Percentiles rank a stretch among this genome's conserved stretches.
phyloP scores from a whole-genome alignment of 1,284 basidiomycete species.

The Grifola frondosa region DNA sequence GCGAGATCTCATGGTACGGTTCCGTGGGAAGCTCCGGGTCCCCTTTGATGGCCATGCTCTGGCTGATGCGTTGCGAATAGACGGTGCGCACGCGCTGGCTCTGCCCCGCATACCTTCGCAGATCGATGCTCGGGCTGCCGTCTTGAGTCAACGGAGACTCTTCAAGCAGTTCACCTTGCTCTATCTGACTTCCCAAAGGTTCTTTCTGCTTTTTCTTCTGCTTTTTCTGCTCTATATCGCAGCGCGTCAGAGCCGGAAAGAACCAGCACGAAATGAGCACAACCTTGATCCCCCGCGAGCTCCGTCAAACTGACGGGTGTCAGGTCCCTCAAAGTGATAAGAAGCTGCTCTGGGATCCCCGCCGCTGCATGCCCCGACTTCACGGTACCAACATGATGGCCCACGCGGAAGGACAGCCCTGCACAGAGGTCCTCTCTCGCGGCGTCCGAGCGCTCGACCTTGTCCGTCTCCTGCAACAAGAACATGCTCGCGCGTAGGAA shows the following conservation, averaged over 20 bases:
- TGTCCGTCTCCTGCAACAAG: not conserved
- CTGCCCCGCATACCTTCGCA: too few relatives aligned
- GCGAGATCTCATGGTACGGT: constrained; percentile 7
- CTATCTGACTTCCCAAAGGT: too few relatives aligned
- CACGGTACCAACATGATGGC: constrained; percentile 1
- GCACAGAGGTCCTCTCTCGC: not conserved
- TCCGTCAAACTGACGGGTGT: constrained; percentile 4
- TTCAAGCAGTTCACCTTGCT: too few relatives aligned
- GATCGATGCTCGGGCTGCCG: too few relatives aligned
- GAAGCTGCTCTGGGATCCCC: not conserved
- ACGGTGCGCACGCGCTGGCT: constrained; percentile 8
- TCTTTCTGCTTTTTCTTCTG: too few relatives aligned
- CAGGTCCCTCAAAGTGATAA: not conserved
- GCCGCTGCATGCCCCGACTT: not conserved
- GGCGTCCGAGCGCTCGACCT: not conserved
- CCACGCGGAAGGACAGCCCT: constrained; percentile 4
- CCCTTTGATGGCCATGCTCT: too few relatives aligned
- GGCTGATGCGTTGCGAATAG: constrained; percentile 4
- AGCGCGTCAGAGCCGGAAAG: too few relatives aligned
- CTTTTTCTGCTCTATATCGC: too few relatives aligned
- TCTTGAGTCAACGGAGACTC: too few relatives aligned
- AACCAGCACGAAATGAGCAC: too few relatives aligned
- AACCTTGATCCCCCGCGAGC: too few relatives aligned
- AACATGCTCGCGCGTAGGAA: constrained; percentile 3
- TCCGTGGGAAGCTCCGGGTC: constrained; percentile 6